phyloP scores from a whole-genome alignment of 2,329 filamentous ascomycete genomes.

The Cladosporium oxysporum region DNA sequence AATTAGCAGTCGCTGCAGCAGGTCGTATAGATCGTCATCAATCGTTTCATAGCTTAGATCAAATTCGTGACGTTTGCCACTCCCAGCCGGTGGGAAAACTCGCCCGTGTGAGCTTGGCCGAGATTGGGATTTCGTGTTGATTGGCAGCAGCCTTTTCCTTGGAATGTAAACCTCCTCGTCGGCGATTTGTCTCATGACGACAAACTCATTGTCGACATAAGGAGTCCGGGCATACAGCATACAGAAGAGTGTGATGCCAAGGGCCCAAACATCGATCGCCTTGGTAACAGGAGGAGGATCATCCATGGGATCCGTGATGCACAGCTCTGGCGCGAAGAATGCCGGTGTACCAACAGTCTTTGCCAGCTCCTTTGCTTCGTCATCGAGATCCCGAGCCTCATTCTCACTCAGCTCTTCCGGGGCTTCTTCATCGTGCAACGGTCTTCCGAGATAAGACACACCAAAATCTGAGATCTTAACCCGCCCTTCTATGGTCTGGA shows the following conservation, averaged over 20 bases:
- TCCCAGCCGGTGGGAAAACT: conserved; percentile 48
- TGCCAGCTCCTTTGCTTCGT: conserved; percentile 92
- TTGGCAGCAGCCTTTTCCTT: conserved; percentile 74
- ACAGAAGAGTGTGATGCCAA: conserved; percentile 94
- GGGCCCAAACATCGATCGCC: conserved; percentile 95
- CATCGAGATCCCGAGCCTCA: conserved; percentile 76
- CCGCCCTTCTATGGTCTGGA: conserved; percentile 80
- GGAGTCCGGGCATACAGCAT: conserved; percentile 92
- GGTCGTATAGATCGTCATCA: conserved; percentile 74
- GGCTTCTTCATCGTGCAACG: conserved; percentile 64
- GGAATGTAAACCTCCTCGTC: conserved; percentile 92
- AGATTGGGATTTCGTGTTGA: conserved; percentile 51
- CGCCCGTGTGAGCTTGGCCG: conserved; percentile 50
- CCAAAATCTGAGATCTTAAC: conserved; percentile 99
- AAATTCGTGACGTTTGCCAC: conserved; percentile 73
- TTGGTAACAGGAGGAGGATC: conserved; percentile 77
- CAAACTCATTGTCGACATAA: conserved; percentile 89
- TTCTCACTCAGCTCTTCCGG: conserved; percentile 71
- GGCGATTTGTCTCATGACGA: conserved; percentile 88
- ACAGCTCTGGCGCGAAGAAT: conserved; percentile 96
- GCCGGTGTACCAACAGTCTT: conserved; percentile 97
- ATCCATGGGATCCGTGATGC: conserved; percentile 74
- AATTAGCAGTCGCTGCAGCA: conserved; percentile 75
- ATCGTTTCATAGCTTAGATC: conserved; percentile 84
- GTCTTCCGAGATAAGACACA: conserved; percentile 92